Percentiles rank a stretch among this genome's conserved stretches.
Evolutionary conservation across 2,329 filamentous ascomycete genomes (phyloP).

Genomic region (Ophiostoma novo-ulmi): DNA sequence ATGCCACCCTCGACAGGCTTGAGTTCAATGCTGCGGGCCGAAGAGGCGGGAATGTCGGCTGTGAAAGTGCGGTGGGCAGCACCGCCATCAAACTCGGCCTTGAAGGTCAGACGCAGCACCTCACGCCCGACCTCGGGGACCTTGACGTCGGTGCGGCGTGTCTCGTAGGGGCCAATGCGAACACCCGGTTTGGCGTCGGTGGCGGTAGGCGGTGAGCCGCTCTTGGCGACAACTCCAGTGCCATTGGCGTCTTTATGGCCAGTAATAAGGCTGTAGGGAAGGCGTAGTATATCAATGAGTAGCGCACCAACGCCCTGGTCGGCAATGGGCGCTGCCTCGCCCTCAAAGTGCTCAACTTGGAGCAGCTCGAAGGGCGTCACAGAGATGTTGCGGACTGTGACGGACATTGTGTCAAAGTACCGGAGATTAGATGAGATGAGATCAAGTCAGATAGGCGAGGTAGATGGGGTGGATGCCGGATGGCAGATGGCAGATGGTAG

Average conservation of each 20-base stretch:
- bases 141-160: conserved; percentile 57
- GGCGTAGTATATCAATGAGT: conserved; percentile 30
- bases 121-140: conserved; percentile 56
- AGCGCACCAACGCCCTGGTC: conserved; percentile 42
- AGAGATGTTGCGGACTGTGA: conserved; percentile 81
- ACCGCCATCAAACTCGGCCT: conserved; percentile 39
- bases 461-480: background rate
- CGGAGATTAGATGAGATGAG: no score
- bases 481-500: background rate
- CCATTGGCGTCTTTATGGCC: conserved; percentile 30
- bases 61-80: conserved; percentile 50
- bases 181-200: conserved; percentile 57
- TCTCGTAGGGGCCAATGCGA: conserved; percentile 62
- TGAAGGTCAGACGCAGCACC: conserved; percentile 68
- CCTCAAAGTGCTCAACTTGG: conserved; percentile 66
- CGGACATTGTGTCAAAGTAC: conserved; percentile 23
- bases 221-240: conserved; percentile 24
- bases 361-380: conserved; percentile 66
- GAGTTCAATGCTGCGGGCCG: conserved; percentile 56
- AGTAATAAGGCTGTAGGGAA: conserved; percentile 9
- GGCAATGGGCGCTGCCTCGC: conserved; percentile 38
- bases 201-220: conserved; percentile 29
- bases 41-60: conserved; percentile 64
- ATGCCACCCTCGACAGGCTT: conserved; percentile 44
- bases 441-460: no score